Percentiles rank a stretch among this genome's conserved stretches.
Evolutionary conservation across 106 monocot species (phyloP).

Genomic region (Allium cepa): DNA sequence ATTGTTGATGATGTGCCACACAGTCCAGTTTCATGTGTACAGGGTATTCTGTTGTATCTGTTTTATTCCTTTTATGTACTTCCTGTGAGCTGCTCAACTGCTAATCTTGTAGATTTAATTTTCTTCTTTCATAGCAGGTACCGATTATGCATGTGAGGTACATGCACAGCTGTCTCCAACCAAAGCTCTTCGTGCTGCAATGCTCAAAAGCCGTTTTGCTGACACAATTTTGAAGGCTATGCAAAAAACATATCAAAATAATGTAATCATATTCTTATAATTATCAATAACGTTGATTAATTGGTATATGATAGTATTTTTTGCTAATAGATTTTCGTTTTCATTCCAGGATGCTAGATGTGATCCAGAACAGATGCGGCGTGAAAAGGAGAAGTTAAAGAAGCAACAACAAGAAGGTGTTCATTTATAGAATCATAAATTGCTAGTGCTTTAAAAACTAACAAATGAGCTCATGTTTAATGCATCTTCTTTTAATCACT

Average conservation of each 20-base stretch:
- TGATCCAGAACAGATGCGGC: slow-evolving; percentile 37
- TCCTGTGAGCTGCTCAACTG: not conserved
- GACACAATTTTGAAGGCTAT: slow-evolving; percentile 65
- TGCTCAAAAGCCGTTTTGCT: slow-evolving; percentile 61
- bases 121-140: slow-evolving; percentile 2
- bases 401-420: slow-evolving; percentile 51
- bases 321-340: not conserved
- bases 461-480: not conserved
- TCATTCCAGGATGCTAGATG: slow-evolving; percentile 28
- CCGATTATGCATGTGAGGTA: slow-evolving; percentile 4
- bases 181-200: slow-evolving; percentile 54
- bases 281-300: not conserved
- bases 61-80: not conserved
- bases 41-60: not conserved
- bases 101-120: not conserved
- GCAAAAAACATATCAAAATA: slow-evolving; percentile 36
- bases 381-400: slow-evolving; percentile 40
- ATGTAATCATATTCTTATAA: slow-evolving; percentile 20
- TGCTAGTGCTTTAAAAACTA: not conserved
- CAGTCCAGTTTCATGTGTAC: not conserved
- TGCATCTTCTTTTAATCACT: not conserved
- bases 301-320: no score
- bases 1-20: slow-evolving; percentile 1
- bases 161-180: slow-evolving; percentile 30
- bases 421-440: not conserved